A percentile compares a stretch with the other conserved stretches of the same genome.
phyloP scores from a whole-genome alignment of 305 asterid genomes.

The Rubia occidens region DNA sequence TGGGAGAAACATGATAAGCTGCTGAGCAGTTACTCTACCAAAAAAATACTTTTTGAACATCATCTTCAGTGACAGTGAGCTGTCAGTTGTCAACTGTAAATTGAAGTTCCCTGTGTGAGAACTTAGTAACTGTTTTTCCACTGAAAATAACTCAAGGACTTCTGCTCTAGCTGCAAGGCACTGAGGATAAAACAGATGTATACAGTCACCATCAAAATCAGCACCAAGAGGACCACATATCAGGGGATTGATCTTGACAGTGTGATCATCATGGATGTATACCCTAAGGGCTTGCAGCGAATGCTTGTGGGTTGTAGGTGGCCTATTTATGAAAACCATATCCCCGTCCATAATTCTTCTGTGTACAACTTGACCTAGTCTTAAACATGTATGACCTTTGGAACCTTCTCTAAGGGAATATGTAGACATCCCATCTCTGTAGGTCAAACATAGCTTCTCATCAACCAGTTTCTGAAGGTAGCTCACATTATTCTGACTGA shows the following conservation, averaged over 20 bases:
- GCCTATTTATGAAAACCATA: constrained; percentile 80
- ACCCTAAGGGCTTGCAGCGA: constrained; percentile 85
- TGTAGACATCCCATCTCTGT: constrained; percentile 65
- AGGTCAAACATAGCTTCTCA: constrained; percentile 70
- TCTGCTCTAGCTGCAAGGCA: constrained; percentile 94
- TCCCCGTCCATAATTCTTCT: constrained; percentile 95
- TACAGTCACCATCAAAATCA: constrained; percentile 94
- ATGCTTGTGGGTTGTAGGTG: constrained; percentile 97
- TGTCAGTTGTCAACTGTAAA: constrained; percentile 70
- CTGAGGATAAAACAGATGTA: constrained; percentile 92
- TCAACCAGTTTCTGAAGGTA: constrained; percentile 84
- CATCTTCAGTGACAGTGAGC: constrained; percentile 62
- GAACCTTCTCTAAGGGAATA: constrained; percentile 92
- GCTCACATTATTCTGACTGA: constrained; percentile 62
- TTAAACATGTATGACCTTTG: constrained; percentile 78
- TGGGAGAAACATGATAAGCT: constrained; percentile 74
- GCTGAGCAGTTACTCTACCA: constrained; percentile 50
- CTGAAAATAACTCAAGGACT: constrained; percentile 86
- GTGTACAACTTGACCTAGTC: constrained; percentile 88
- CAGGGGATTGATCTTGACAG: constrained; percentile 89
- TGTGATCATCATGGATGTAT: constrained; percentile 78
- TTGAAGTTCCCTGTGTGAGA: constrained; percentile 97
- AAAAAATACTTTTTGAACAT: constrained; percentile 47
- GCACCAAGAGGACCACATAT: constrained; percentile 95
- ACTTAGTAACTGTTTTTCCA: constrained; percentile 88